These are phyloP conservation scores for Fusarium sp. DNA, from an alignment of 2,329 filamentous ascomycete species.

Conservation along the genomic window DNA sequence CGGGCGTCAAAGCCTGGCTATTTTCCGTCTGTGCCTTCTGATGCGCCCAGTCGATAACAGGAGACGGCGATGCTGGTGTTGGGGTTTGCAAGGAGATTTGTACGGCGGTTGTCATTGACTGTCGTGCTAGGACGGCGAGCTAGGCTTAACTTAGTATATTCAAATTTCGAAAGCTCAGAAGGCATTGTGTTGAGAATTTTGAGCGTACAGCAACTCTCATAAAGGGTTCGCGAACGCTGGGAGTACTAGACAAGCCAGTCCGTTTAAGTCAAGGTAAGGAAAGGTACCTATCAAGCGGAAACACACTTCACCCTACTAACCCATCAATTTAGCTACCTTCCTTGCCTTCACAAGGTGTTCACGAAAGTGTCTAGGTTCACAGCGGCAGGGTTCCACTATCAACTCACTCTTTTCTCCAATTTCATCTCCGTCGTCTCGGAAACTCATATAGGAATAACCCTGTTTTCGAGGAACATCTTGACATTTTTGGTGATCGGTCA, in stretches of 20 bases:
- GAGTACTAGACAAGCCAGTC: neutral
- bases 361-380: neutral
- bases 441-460: neutral
- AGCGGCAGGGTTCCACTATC: neutral
- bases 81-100: neutral
- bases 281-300: too few species aligned
- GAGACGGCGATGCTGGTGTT: neutral
- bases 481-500: too few species aligned
- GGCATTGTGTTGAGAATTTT: neutral
- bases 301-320: too few species aligned
- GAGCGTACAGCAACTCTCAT: too few species aligned
- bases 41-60: conserved; percentile 52
- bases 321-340: too few species aligned
- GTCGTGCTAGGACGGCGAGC: neutral
- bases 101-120: neutral
- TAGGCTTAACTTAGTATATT: neutral
- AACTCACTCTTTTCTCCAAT: neutral
- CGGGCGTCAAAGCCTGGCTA: conserved; percentile 79
- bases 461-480: neutral
- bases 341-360: too few species aligned
- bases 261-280: too few species aligned
- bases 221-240: neutral
- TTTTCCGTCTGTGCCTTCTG: conserved; percentile 87
- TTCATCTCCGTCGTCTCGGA: neutral
- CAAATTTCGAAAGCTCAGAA: neutral